phyloP scores from a whole-genome alignment of 352 stramenopile species.

The Phytophthora parvispora region DNA sequence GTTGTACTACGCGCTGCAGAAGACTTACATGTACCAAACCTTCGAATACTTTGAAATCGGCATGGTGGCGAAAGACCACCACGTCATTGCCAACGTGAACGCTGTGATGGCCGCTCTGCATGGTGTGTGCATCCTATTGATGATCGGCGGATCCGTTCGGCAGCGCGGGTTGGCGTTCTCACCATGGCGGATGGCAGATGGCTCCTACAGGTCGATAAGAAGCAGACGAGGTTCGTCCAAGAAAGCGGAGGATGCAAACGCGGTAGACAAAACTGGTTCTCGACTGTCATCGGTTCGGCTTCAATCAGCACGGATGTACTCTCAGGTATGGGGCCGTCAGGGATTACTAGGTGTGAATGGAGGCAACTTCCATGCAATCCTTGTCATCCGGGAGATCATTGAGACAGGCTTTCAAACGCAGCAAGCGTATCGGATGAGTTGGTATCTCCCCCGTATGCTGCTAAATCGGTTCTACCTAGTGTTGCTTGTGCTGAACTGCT shows the following conservation, averaged over 20 bases:
- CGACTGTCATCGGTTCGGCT: neutral
- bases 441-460: slow-evolving; percentile 14
- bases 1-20: slow-evolving; percentile 11
- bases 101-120: slow-evolving; percentile 25
- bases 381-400: neutral
- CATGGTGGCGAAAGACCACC: slow-evolving; percentile 11
- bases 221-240: neutral
- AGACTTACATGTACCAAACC: slow-evolving; percentile 1
- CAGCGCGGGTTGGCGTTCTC: slow-evolving; percentile 6
- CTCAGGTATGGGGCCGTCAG: neutral
- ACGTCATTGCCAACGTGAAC: slow-evolving; percentile 15
- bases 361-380: slow-evolving; percentile 5
- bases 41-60: slow-evolving; percentile 17
- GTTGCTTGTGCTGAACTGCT: slow-evolving; percentile 27
- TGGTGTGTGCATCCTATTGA: slow-evolving; percentile 9
- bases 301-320: neutral
- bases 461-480: slow-evolving; percentile 31
- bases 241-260: neutral
- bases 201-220: neutral
- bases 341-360: slow-evolving; percentile 1
- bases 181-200: neutral
- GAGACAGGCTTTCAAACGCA: slow-evolving; percentile 12
- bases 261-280: neutral
- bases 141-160: neutral
- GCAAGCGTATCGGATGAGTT: slow-evolving; percentile 27